Conservation (phyloP, 2,329 filamentous ascomycete genomes). For the Colletotrichum musicola region DNA sequence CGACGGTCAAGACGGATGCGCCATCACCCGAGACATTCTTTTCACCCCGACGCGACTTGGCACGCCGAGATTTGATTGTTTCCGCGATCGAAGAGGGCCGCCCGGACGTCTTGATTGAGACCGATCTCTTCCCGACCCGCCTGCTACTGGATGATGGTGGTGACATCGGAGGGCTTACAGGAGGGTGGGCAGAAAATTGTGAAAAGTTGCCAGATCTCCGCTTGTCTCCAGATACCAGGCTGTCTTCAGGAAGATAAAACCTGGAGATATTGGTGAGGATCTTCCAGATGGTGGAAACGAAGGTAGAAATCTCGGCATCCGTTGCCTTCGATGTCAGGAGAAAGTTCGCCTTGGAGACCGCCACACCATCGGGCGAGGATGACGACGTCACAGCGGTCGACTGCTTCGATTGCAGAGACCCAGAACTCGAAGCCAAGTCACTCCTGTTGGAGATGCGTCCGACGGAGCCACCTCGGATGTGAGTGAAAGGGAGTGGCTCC, state of each 20-base stretch:
- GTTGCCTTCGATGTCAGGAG: constrained; percentile 68
- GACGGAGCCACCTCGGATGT: constrained; percentile 52
- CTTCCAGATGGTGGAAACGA: constrained; percentile 66
- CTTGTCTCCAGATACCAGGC: not conserved
- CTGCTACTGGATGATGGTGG: constrained; percentile 22
- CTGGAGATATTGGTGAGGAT: constrained; percentile 59
- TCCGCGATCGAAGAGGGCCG: constrained; percentile 50
- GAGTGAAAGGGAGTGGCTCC: constrained; percentile 53
- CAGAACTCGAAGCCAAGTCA: constrained; percentile 13
- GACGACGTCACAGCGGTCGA: constrained; percentile 13
- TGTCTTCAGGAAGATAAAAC: constrained; percentile 60
- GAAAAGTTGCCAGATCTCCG: constrained; percentile 45
- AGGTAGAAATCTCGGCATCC: constrained; percentile 64
- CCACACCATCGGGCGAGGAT: constrained; percentile 42
- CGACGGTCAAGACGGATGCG: constrained; percentile 51
- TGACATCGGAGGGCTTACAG: constrained; percentile 26
- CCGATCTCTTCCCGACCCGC: constrained; percentile 9
- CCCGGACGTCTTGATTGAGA: constrained; percentile 36
- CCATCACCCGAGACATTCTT: constrained; percentile 41
- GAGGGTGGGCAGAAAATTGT: constrained; percentile 45
- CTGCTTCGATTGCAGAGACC: constrained; percentile 23
- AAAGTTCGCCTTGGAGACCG: constrained; percentile 67
- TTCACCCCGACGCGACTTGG: constrained; percentile 44
- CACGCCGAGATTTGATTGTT: constrained; percentile 49
- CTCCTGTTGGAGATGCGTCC: constrained; percentile 41